These are phyloP conservation scores for Pisolithus orientalis DNA, from an alignment of 768 basidiomycete genomes.

Conservation along the genomic window DNA sequence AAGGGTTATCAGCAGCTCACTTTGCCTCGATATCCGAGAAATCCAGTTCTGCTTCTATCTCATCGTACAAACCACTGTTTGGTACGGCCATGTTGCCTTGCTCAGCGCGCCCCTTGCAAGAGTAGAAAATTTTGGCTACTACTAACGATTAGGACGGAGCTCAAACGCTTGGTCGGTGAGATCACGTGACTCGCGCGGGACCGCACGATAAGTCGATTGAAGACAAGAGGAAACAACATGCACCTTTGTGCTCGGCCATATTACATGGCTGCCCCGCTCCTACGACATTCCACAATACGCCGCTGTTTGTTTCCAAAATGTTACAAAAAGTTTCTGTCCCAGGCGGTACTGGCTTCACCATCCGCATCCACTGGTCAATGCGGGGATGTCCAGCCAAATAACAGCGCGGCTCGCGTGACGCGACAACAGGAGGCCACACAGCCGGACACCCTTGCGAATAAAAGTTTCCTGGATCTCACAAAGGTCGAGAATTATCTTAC, in stretches of 20 bases:
- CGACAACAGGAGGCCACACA: neutral
- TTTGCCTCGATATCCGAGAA: conserved; percentile 86
- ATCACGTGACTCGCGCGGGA: conserved; percentile 10
- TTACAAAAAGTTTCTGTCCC: conserved; percentile 20
- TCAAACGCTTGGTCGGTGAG: neutral
- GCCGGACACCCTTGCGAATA: neutral
- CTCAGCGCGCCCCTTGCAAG: conserved; percentile 1
- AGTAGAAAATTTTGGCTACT: conserved; percentile 2
- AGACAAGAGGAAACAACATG: neutral
- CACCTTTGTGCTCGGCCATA: neutral
- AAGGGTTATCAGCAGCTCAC: conserved; percentile 34
- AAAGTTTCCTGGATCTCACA: conserved; percentile 34
- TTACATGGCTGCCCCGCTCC: conserved; percentile 18
- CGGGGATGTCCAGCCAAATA: neutral
- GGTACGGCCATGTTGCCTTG: conserved; percentile 41
- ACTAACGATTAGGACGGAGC: conserved; percentile 3
- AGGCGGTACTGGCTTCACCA: conserved; percentile 13
- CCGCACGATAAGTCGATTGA: neutral
- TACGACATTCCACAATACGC: conserved; percentile 11
- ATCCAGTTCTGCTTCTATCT: conserved; percentile 66
- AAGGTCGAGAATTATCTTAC: conserved; percentile 53
- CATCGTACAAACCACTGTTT: conserved; percentile 24
- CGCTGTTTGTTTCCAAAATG: conserved; percentile 14
- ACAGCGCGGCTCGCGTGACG: neutral
- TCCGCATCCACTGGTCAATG: neutral